Percentiles rank a stretch among this genome's conserved stretches.
Conservation (phyloP, 2,329 filamentous ascomycete species). For the Calonectria ilicicola region DNA sequence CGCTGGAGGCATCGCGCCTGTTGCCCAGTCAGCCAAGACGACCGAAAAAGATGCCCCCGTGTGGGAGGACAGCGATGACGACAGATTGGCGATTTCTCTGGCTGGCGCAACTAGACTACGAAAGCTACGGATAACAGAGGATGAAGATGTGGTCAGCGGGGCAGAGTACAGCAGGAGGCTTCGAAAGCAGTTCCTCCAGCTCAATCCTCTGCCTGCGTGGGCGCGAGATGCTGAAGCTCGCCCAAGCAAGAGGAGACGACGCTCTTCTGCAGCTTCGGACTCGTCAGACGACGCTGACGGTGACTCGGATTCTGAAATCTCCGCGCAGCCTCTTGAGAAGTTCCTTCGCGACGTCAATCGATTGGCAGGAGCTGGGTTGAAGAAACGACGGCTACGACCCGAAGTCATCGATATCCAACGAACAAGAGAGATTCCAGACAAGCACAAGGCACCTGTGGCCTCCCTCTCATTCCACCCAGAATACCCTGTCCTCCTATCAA, state of each 20-base stretch:
- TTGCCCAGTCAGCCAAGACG: constrained; percentile 41
- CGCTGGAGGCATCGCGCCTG: constrained; percentile 46
- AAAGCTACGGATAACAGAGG: constrained; percentile 84
- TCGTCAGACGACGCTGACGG: constrained; percentile 66
- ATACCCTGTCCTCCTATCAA: constrained; percentile 89
- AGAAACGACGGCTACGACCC: constrained; percentile 80
- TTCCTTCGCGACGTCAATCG: constrained; percentile 81
- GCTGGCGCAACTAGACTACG: constrained; percentile 80
- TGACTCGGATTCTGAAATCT: constrained; percentile 70
- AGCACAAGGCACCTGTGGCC: constrained; percentile 82
- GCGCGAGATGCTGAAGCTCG: constrained; percentile 63
- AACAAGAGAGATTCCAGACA: constrained; percentile 84
- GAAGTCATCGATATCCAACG: constrained; percentile 93
- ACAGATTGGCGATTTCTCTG: constrained; percentile 85
- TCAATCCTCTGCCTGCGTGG: constrained; percentile 73
- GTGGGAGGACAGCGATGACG: constrained; percentile 98
- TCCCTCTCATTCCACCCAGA: constrained; percentile 91
- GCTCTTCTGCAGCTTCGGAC: constrained; percentile 64
- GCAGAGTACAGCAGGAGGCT: constrained; percentile 86
- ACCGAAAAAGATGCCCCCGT: constrained; percentile 63
- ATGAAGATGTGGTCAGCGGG: constrained; percentile 88
- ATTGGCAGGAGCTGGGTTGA: constrained; percentile 68
- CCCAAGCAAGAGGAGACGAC: constrained; percentile 63
- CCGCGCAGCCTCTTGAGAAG: constrained; percentile 80
- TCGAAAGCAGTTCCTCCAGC: constrained; percentile 78